Evolutionary conservation across 73 alveolate species (phyloP).

Genomic region (Paramecium sonneborni): DNA sequence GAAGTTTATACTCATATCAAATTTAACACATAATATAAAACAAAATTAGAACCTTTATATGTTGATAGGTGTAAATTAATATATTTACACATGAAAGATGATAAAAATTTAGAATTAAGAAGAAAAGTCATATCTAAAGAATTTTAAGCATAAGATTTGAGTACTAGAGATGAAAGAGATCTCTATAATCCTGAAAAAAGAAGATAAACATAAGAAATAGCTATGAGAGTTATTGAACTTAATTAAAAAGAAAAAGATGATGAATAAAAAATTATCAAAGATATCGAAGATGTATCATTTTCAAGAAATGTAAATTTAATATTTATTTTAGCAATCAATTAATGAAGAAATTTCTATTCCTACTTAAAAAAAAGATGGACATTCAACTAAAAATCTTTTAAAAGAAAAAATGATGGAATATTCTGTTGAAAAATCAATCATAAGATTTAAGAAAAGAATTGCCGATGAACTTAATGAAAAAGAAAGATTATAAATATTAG

Average conservation of each 20-base stretch:
- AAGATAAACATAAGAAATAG: neutral
- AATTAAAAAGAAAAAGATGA: neutral
- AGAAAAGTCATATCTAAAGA: conserved; percentile 44
- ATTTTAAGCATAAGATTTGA: neutral
- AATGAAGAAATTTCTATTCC: neutral
- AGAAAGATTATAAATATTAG: conserved; percentile 1
- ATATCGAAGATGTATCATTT: neutral
- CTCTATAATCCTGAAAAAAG: conserved; percentile 47
- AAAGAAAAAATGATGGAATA: conserved; percentile 32
- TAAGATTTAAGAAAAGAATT: conserved; percentile 42
- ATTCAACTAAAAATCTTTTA: neutral
- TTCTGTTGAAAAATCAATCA: conserved; percentile 18
- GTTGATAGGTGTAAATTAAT: conserved; percentile 26
- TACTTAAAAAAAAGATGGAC: neutral
- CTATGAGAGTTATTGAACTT: neutral
- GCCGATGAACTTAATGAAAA: conserved; percentile 9
- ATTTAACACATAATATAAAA: neutral
- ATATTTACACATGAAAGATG: conserved; percentile 42
- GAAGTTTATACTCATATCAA: conserved; percentile 26
- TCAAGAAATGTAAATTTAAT: neutral
- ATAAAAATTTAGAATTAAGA: conserved; percentile 45
- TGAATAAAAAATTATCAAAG: neutral
- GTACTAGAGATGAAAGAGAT: conserved; percentile 53
- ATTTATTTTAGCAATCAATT: neutral
- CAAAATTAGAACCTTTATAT: neutral